These are phyloP conservation scores for Pyrrhoderma lamaoense DNA, from an alignment of 1,284 basidiomycete genomes.

Conservation along the genomic window DNA sequence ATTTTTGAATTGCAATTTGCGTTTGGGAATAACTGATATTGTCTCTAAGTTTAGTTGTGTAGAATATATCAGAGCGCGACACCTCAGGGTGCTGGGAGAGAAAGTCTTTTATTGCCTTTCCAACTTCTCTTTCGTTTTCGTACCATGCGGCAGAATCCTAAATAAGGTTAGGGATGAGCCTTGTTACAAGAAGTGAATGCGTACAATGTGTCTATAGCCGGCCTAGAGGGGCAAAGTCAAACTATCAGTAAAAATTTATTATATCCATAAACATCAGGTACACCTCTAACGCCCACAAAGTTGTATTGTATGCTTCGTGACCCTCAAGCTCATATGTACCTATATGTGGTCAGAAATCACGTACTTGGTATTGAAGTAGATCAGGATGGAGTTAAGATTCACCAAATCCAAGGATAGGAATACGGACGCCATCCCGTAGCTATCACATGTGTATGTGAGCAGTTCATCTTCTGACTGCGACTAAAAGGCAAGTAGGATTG, in stretches of 20 bases:
- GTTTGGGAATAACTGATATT: conserved; percentile 48
- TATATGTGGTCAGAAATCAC: conserved; percentile 21
- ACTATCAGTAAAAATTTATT: neutral
- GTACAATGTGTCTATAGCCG: conserved; percentile 61
- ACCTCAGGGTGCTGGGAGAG: conserved; percentile 34
- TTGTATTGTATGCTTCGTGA: conserved; percentile 46
- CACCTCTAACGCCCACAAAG: conserved; percentile 58
- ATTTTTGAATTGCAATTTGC: conserved; percentile 44
- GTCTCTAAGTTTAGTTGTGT: conserved; percentile 60
- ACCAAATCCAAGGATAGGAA: conserved; percentile 63
- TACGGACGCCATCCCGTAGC: conserved; percentile 55
- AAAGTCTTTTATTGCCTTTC: conserved; percentile 53
- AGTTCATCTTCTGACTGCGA: no score
- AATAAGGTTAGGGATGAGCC: conserved; percentile 6
- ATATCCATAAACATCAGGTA: conserved; percentile 15
- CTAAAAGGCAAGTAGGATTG: no score
- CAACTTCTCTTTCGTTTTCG: conserved; percentile 59
- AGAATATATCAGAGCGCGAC: conserved; percentile 54
- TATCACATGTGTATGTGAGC: conserved; percentile 21
- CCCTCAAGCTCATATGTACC: conserved; percentile 65
- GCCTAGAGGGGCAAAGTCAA: conserved; percentile 30
- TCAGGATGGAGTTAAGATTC: conserved; percentile 17
- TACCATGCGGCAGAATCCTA: conserved; percentile 61
- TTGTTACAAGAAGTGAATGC: conserved; percentile 22
- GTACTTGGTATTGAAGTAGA: no score